Evolutionary conservation across 1,284 basidiomycete species (phyloP).

Genomic region (Kalmanozyma brasiliensis): DNA sequence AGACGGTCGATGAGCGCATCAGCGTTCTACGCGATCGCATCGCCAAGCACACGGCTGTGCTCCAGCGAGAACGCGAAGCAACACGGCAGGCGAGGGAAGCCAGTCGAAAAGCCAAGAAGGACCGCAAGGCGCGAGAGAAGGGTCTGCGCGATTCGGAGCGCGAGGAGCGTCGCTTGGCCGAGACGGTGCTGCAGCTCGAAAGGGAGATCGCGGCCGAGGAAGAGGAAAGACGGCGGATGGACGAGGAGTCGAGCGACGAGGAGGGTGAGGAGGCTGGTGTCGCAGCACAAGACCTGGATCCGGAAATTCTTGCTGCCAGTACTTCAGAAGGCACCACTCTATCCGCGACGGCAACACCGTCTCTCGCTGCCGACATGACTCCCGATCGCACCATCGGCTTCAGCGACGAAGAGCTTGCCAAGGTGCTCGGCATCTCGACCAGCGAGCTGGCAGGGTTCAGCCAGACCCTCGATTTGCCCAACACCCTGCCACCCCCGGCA

Average conservation of each 20-base stretch:
- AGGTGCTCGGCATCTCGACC: constrained; percentile 44
- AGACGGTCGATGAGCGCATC: constrained; percentile 49
- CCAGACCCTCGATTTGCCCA: constrained; percentile 41
- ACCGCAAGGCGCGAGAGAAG: constrained; percentile 34
- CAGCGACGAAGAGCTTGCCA: constrained; percentile 47
- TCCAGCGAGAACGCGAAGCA: constrained; percentile 40
- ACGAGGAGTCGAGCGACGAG: constrained; percentile 27
- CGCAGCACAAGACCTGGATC: background rate
- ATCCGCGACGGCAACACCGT: constrained; percentile 17
- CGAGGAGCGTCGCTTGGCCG: constrained; percentile 28
- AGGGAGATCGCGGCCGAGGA: constrained; percentile 39
- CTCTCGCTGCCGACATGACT: constrained; percentile 9
- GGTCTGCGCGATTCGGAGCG: constrained; percentile 33
- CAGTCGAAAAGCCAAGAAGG: constrained; percentile 35
- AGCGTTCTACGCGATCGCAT: constrained; percentile 39
- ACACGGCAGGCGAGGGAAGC: constrained; percentile 38
- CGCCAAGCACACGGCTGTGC: constrained; percentile 23
- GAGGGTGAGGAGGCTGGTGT: constrained; percentile 18
- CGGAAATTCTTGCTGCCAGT: background rate
- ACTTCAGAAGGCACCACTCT: constrained; percentile 15
- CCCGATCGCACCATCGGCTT: constrained; percentile 23
- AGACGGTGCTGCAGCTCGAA: constrained; percentile 33
- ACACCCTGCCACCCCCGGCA: constrained; percentile 14
- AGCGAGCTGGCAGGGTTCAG: constrained; percentile 40
- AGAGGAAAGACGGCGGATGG: constrained; percentile 27